Base-by-base conservation (phyloP, 202 grass and related monocot species). In the Hordeum pubiflorum region DNA sequence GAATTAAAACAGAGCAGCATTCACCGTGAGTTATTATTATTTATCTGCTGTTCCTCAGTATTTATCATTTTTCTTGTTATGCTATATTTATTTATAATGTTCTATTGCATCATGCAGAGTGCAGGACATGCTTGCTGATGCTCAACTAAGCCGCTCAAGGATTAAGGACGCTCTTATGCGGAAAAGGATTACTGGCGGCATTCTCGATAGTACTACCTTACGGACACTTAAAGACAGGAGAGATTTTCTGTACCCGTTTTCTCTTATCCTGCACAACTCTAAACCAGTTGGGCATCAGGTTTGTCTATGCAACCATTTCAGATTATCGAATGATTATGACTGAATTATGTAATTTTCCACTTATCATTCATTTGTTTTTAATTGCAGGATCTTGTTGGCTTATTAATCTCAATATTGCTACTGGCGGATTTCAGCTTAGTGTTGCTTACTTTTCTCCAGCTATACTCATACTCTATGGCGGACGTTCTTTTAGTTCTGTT, bases 271-370 rank as follows among this genome's bases (percentile, higher is more conserved):
- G 81, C 97, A 96, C 83, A 99, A 99, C 66, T 89, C 93, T 31
- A 96, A 87, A 83, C 97, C 97, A 76, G 91, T 99, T 65, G 97
- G 97, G 6, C 97, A 99, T 80, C 93, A 99, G 92, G 96, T 96
- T 65, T 74, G 69, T 65, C 43, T 65, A 65, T 74, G 65, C 76
- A 44, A 67, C 58, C 68, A 80, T 69, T 66, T 78, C 38, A 76
- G 3, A 65, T 76, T 68, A 61, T 46, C 22, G 11, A 44, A 40
- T 43, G 18, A 43, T 58, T 54, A 36, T 46, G 44, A 44, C 36
- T 68, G 68, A 63, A 68, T 73, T 33, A 21, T 69, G 26, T 52
- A 34, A 60, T 72, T 75, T 84, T 82, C 58, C 22, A 33, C 69
- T 87, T 57, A 84, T 34, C 52, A 40, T 84, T 15, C 1, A 34